Base-by-base conservation (phyloP, 2,329 filamentous ascomycete genomes). In the Exophiala aquamarina region DNA sequence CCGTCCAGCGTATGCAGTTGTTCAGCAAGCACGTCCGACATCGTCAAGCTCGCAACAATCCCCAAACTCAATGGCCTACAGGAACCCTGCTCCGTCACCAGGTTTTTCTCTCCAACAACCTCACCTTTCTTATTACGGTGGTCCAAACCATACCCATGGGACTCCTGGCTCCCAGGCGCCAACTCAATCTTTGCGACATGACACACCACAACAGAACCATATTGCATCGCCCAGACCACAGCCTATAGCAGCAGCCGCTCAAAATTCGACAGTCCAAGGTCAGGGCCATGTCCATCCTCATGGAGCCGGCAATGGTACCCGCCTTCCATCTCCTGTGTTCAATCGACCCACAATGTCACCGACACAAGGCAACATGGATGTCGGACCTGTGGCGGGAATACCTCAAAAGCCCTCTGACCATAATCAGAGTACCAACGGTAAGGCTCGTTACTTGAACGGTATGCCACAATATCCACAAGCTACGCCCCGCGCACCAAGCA, bases 351-450 rank as follows among this genome's bases (percentile, higher is more conserved):
- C 70, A 1, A 72, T 74, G 65, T 74, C 73, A 15, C 72, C 72
- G 17, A 71, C 76, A 45, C 60, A 77, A 64, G 66, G 76, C 46
- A 65, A 78, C 61, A 61, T 72, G 63, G 66, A 78, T 59, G 61
- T 73, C 36, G 70, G 70, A 3, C 69, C 67, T 41, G 61, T 74
- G 35, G 70, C 69, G 15, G 70, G 71, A 7, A 68, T 73, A 33
- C 69, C 71, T 15, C 67, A 70, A 57, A 49, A 57, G 29, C 50
- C 58, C 18, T 34, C 55, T 49, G 23, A 6, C 23, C 23, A 26
- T 26, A 11, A 11, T 26, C 23, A 11, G 11, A 10, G 45, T 60
- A 29, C 59, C 56, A 13, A 60, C 61, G 45, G 59, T 38, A 52
- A 41, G 8, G 52, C 54, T 15, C 51, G 63, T 43, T 62, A 62